Evolutionary conservation across 2,329 filamentous ascomycete species (phyloP).

Genomic region (Colletotrichum chrysophilum): DNA sequence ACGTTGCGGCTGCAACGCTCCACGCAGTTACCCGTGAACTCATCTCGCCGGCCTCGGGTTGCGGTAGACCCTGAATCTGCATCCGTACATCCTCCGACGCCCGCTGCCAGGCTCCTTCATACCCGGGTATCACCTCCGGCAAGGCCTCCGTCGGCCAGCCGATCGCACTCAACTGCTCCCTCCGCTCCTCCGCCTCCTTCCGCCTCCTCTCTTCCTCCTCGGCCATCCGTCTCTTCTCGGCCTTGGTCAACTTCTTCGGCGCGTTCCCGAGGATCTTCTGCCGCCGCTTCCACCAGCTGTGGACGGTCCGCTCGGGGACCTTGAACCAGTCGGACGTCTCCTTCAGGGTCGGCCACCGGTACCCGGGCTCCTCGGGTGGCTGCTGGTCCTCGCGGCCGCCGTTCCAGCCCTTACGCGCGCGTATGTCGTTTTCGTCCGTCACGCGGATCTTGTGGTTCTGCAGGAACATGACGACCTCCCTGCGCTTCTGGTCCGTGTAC

Average conservation of each 20-base stretch:
- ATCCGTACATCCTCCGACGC: background rate
- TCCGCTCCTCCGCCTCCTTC: background rate
- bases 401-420: background rate
- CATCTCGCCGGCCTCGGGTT: background rate
- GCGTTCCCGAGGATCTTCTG: background rate
- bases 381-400: background rate
- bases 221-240: background rate
- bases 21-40: background rate
- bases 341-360: background rate
- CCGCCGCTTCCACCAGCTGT: background rate
- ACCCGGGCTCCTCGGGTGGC: background rate
- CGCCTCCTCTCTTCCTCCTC: background rate
- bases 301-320: constrained; percentile 1
- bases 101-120: background rate
- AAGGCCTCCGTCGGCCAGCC: background rate
- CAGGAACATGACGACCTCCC: background rate
- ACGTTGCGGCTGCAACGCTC: background rate
- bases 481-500: background rate
- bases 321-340: constrained; percentile 3
- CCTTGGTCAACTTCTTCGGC: background rate
- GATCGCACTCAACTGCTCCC: background rate
- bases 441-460: background rate
- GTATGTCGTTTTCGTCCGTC: background rate
- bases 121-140: background rate
- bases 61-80: background rate